These are phyloP conservation scores for Prunella vulgaris DNA, from an alignment of 257 asterid species.

Conservation along the genomic window DNA sequence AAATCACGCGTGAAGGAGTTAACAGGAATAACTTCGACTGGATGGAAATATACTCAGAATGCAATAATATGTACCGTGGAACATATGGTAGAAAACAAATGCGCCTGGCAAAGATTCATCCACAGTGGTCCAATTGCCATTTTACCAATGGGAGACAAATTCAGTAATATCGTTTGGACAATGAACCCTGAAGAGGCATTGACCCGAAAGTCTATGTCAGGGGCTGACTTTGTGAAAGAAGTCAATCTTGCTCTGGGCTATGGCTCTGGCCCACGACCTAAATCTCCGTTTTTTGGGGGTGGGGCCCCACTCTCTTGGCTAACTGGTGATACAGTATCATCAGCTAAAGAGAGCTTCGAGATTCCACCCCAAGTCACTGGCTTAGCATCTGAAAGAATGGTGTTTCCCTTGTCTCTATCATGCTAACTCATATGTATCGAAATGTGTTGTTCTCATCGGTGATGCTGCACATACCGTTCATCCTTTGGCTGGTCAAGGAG, in stretches of 20 bases:
- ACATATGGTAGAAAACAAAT: slow-evolving; percentile 49
- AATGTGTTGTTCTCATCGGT: slow-evolving; percentile 70
- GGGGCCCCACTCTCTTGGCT: slow-evolving; percentile 56
- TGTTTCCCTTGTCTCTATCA: slow-evolving; percentile 91
- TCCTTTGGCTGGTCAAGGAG: slow-evolving; percentile 99
- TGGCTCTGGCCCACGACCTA: slow-evolving; percentile 84
- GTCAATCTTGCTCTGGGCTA: slow-evolving; percentile 61
- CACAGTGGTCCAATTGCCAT: slow-evolving; percentile 94
- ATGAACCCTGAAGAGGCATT: slow-evolving; percentile 76
- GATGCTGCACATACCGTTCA: slow-evolving; percentile 99
- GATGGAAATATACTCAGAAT: slow-evolving; percentile 88
- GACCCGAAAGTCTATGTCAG: slow-evolving; percentile 55
- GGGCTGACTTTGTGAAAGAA: slow-evolving; percentile 56
- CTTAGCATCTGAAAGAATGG: slow-evolving; percentile 78
- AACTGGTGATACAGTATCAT: slow-evolving; percentile 30
- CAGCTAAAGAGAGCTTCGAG: slow-evolving; percentile 64
- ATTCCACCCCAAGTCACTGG: slow-evolving; percentile 63
- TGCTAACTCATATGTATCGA: slow-evolving; percentile 57
- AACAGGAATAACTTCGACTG: slow-evolving; percentile 78
- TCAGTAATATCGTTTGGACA: slow-evolving; percentile 97
- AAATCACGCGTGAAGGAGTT: slow-evolving; percentile 87
- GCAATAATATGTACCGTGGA: slow-evolving; percentile 89
- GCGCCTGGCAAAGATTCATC: slow-evolving; percentile 95
- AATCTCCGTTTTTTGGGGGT: slow-evolving; percentile 34
- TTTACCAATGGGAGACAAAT: slow-evolving; percentile 73